These are phyloP conservation scores for Candida tunisiensis DNA, from an alignment of 1,139 yeast genomes.

Conservation along the genomic window DNA sequence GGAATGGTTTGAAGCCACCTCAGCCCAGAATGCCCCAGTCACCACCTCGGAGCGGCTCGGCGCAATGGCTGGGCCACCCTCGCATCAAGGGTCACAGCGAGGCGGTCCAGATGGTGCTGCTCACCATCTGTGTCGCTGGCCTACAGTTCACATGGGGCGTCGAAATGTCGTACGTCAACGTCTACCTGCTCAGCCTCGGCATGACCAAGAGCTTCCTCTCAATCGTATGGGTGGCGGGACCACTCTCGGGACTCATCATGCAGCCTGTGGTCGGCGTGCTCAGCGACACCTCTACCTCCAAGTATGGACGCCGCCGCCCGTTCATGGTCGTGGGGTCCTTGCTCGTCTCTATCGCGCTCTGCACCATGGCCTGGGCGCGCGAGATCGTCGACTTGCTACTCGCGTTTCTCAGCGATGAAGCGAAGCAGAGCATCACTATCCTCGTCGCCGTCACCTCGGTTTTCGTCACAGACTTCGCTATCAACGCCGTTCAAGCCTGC, in stretches of 20 bases:
- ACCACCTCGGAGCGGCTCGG: neutral
- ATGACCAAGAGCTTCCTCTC: conserved; percentile 34
- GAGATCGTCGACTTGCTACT: conserved; percentile 17
- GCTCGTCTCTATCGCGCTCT: conserved; percentile 27
- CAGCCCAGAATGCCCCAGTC: neutral
- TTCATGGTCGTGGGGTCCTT: conserved; percentile 36
- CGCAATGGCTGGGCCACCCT: conserved; percentile 18
- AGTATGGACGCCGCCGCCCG: conserved; percentile 35
- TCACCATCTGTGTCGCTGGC: conserved; percentile 21
- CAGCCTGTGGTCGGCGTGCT: conserved; percentile 42
- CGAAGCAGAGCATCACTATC: conserved; percentile 13
- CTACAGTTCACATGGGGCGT: conserved; percentile 27
- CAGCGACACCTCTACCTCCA: conserved; percentile 30
- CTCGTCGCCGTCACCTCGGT: conserved; percentile 34
- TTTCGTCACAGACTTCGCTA: conserved; percentile 35
- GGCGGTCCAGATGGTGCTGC: conserved; percentile 14
- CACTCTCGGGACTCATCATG: conserved; percentile 39
- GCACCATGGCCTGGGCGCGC: conserved; percentile 30
- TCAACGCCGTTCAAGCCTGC: conserved; percentile 43
- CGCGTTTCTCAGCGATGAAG: conserved; percentile 1
- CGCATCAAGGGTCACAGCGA: conserved; percentile 15
- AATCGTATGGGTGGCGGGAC: conserved; percentile 47
- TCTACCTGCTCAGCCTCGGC: conserved; percentile 31
- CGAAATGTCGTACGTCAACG: conserved; percentile 23
- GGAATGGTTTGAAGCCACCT: too few species aligned